These are phyloP conservation scores for Verticillium isaacii DNA, from an alignment of 2,329 filamentous ascomycete genomes.

Conservation along the genomic window DNA sequence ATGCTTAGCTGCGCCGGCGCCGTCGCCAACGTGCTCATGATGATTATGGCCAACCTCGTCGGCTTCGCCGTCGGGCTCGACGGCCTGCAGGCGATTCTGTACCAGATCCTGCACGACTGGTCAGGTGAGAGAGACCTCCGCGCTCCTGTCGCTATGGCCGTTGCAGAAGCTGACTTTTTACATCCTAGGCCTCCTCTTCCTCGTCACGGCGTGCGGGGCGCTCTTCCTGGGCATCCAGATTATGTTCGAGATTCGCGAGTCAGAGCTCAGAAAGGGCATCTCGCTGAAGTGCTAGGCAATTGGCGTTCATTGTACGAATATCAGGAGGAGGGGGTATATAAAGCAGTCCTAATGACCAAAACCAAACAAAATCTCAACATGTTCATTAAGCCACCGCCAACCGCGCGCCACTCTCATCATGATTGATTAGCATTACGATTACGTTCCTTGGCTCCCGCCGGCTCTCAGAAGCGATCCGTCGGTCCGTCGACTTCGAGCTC, in stretches of 20 bases:
- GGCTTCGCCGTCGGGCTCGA: constrained; percentile 92
- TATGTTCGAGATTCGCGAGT: constrained; percentile 94
- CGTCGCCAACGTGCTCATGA: constrained; percentile 83
- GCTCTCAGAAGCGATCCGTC: neutral
- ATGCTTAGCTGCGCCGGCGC: constrained; percentile 76
- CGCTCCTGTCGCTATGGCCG: neutral
- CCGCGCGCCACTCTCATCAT: neutral
- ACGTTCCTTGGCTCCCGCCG: neutral
- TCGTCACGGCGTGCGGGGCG: constrained; percentile 64
- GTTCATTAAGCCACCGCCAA: neutral
- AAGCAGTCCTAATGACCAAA: neutral
- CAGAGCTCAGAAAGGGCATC: constrained; percentile 77
- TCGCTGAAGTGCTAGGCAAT: constrained; percentile 67
- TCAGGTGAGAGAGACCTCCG: constrained; percentile 45
- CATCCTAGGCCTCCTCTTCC: constrained; percentile 60
- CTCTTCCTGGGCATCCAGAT: constrained; percentile 84
- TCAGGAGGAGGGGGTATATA: neutral
- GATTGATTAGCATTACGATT: neutral
- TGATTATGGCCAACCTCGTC: constrained; percentile 93
- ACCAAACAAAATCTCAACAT: neutral
- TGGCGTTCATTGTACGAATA: neutral
- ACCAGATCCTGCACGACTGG: constrained; percentile 71
- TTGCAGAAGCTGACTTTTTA: constrained; percentile 14
- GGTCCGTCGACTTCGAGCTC: neutral
- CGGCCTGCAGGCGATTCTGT: constrained; percentile 71